A percentile compares a stretch with the other conserved stretches of the same genome.
phyloP scores from a whole-genome alignment of 2,329 filamentous ascomycete species.

The Cephalotrichum gorgonifer region DNA sequence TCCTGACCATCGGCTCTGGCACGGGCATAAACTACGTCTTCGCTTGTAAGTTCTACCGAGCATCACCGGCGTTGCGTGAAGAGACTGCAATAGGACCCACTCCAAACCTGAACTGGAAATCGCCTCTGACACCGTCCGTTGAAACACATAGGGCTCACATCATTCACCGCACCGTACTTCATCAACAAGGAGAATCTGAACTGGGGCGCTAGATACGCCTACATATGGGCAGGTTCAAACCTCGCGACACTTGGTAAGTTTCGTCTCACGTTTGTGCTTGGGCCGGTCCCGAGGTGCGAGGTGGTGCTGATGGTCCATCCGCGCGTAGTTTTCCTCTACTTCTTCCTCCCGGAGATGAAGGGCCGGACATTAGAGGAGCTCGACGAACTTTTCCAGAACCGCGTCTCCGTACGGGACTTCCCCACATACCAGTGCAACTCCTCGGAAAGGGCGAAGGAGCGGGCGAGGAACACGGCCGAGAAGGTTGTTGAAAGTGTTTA shows the following conservation, averaged over 20 bases:
- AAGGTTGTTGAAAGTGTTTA: too few species aligned
- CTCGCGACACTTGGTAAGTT: neutral
- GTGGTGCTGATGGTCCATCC: neutral
- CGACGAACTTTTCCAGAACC: constrained; percentile 5
- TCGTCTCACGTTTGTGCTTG: constrained; percentile 5
- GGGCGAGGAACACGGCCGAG: neutral
- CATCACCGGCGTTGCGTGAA: neutral
- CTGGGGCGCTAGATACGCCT: constrained; percentile 40
- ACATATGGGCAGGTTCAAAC: constrained; percentile 32
- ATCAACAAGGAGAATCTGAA: constrained; percentile 38
- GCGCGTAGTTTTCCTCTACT: neutral
- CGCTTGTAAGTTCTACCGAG: constrained; percentile 19
- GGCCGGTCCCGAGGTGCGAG: neutral
- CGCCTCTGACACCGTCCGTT: neutral
- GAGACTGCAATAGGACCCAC: too few species aligned
- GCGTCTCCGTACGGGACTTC: neutral
- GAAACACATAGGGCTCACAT: constrained; percentile 33
- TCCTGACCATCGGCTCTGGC: constrained; percentile 39
- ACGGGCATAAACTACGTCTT: constrained; percentile 36
- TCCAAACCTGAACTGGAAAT: too few species aligned
- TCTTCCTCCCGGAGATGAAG: constrained; percentile 5
- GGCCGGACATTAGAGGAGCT: constrained; percentile 10
- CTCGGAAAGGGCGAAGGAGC: neutral
- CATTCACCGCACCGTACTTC: constrained; percentile 43
- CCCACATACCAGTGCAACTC: neutral